phyloP scores from a whole-genome alignment of 2,329 filamentous ascomycete species.

The Sarocladium brachiariae region DNA sequence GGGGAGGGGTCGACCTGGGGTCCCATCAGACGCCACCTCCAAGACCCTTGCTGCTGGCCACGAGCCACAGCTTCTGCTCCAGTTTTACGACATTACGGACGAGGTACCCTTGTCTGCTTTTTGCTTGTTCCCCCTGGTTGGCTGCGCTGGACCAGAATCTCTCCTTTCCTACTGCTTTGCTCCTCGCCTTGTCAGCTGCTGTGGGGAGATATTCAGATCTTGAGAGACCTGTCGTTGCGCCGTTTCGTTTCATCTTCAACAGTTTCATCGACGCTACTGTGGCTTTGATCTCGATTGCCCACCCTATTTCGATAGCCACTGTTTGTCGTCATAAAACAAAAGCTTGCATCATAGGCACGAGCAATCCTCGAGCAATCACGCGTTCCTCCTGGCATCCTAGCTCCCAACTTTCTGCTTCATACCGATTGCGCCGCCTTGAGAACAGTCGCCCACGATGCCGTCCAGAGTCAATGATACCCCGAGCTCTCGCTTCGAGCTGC shows the following conservation, averaged over 20 bases:
- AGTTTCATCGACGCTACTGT: background rate
- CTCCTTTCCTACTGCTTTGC: constrained; percentile 9
- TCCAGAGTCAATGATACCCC: constrained; percentile 22
- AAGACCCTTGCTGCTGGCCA: constrained; percentile 5
- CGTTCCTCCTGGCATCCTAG: background rate
- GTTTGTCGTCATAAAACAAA: background rate
- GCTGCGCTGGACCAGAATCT: background rate
- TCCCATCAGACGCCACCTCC: constrained; percentile 3
- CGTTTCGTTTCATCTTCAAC: constrained; percentile 8
- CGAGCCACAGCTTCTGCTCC: constrained; percentile 9
- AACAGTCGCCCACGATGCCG: constrained; percentile 22
- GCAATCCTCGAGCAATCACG: no score
- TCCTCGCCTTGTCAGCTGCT: constrained; percentile 1
- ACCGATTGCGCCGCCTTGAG: background rate
- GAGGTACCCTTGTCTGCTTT: constrained; percentile 6
- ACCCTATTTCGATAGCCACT: background rate
- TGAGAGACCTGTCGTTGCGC: constrained; percentile 7
- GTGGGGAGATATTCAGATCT: constrained; percentile 6
- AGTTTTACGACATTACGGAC: constrained; percentile 10
- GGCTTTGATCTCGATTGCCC: background rate
- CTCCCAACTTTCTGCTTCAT: background rate
- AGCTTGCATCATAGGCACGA: no score
- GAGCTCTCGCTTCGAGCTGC: constrained; percentile 45
- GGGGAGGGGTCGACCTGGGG: no score
- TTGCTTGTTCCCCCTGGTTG: constrained; percentile 4